Base-by-base conservation (phyloP, 2,329 filamentous ascomycete species). In the Claviceps spartinae region DNA sequence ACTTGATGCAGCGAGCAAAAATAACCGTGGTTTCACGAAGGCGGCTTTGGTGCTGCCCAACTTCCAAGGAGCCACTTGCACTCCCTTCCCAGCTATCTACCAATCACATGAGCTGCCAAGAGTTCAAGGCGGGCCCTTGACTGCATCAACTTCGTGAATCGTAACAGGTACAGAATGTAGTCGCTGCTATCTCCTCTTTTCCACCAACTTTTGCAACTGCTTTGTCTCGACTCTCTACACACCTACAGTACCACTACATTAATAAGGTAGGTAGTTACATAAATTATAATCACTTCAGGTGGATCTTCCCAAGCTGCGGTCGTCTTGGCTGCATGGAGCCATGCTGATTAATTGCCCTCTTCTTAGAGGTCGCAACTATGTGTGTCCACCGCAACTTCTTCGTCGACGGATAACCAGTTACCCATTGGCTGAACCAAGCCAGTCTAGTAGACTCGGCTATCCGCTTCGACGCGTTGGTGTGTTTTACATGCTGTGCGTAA, bases 311-410 rank as follows among this genome's bases (percentile, higher is more conserved):
- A 50, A 38, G 24, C 24, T 36, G 36, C 44, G 38, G 30, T 37
- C 40, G 42, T 48, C 47, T 18, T 41, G 26, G 9, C 34, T 20
- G 42, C 18, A 41, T 37, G 48, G 45, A 46, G 54, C 55, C 24
- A 47, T 56, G 64, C 65, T 66, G 64, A 67, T 63, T 67, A 67
- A 67, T 67, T 63, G 49, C 60, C 59, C 49, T 45, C 58, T 59
- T 61, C 60, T 66, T 58, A 67, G 59, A 67, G 65, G 65, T 54
- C 43, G 45, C 38, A 4, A 14, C 50, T 46, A 46, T 16, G 24
- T 47, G 45, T 11, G 43, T 47, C 48, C 38, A 51, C 26, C 44
- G 41, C 40, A 41, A 50, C 50, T n/a, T 24, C 40, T 45, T 37
- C 22, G 18, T 48, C 14, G 42, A 45, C 36, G 18, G 48, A 54